Percentiles rank a stretch among this genome's conserved stretches.
Evolutionary conservation across 2,329 filamentous ascomycete species (phyloP).

Genomic region (Dothistroma pini): DNA sequence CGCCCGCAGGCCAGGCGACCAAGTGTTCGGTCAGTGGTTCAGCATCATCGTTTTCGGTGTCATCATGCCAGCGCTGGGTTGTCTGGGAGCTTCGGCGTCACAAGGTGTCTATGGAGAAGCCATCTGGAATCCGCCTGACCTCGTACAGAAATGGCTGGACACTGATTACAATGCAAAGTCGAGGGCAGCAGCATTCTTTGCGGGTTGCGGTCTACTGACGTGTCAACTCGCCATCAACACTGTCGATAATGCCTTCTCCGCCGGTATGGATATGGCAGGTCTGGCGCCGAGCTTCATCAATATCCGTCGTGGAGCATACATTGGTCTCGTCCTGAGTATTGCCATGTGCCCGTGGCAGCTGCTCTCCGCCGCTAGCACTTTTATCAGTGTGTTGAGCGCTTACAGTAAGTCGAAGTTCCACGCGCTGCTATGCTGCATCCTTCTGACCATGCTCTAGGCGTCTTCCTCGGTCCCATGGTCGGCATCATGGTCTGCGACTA

Average conservation of each 20-base stretch:
- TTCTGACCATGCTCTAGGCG: slow-evolving; percentile 12
- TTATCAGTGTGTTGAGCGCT: slow-evolving; percentile 46
- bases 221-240: slow-evolving; percentile 46
- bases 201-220: slow-evolving; percentile 43
- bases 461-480: slow-evolving; percentile 46
- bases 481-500: slow-evolving; percentile 48
- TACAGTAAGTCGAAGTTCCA: slow-evolving; percentile 31
- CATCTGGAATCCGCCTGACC: slow-evolving; percentile 44
- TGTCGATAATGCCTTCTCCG: slow-evolving; percentile 49
- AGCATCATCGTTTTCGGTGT: slow-evolving; percentile 49
- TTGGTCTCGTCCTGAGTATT: slow-evolving; percentile 46
- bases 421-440: too few relatives aligned
- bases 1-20: slow-evolving; percentile 37
- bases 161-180: slow-evolving; percentile 32
- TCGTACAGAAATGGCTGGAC: slow-evolving; percentile 40
- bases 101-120: slow-evolving; percentile 51
- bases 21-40: slow-evolving; percentile 45
- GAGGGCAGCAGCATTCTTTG: slow-evolving; percentile 48
- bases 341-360: slow-evolving; percentile 52
- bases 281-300: slow-evolving; percentile 54
- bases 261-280: slow-evolving; percentile 55
- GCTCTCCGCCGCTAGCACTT: slow-evolving; percentile 44
- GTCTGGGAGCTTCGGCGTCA: slow-evolving; percentile 55
- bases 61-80: slow-evolving; percentile 52
- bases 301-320: slow-evolving; percentile 52